Percentiles rank a stretch among this genome's conserved stretches.
phyloP scores from a whole-genome alignment of 2,329 filamentous ascomycete species.

The Rasamsonia emersonii region DNA sequence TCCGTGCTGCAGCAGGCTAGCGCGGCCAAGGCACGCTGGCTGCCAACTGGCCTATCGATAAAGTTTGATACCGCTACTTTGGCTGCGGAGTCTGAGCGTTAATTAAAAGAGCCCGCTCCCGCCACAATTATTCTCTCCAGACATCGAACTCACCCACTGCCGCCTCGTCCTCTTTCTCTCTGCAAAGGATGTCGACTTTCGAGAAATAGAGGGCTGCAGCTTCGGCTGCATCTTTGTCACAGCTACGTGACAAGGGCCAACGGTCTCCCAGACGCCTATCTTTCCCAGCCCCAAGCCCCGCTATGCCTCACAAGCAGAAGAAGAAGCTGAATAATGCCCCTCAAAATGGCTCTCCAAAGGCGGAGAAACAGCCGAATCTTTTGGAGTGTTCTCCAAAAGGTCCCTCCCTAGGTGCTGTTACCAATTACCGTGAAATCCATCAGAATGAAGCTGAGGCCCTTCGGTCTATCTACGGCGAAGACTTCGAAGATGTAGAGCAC shows the following conservation, averaged over 20 bases:
- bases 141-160: conserved; percentile 3
- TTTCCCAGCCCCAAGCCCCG: conserved; percentile 24
- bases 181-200: conserved; percentile 18
- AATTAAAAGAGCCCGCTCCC: conserved; percentile 4
- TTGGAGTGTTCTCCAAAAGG: conserved; percentile 21
- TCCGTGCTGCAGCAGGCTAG: no score
- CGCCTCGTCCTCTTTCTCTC: conserved; percentile 6
- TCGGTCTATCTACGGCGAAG: conserved; percentile 80
- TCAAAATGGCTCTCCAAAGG: conserved; percentile 24
- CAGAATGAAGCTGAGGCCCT: conserved; percentile 79
- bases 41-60: no score
- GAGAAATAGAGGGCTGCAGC: conserved; percentile 34
- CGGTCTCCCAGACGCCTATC: conserved; percentile 12
- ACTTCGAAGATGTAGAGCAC: conserved; percentile 67
- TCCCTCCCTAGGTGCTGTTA: conserved; percentile 29
- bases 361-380: conserved; percentile 26
- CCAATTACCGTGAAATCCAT: conserved; percentile 75
- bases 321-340: conserved; percentile 28
- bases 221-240: conserved; percentile 35
- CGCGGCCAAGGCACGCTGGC: no score
- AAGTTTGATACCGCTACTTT: no score
- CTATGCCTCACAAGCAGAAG: conserved; percentile 39
- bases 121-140: neutral
- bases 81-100: no score
- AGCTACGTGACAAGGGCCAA: conserved; percentile 19